A percentile compares a stretch with the other conserved stretches of the same genome.
Evolutionary conservation across 2,329 filamentous ascomycete species (phyloP).

Genomic region (Ophiosphaerella herpotricha): DNA sequence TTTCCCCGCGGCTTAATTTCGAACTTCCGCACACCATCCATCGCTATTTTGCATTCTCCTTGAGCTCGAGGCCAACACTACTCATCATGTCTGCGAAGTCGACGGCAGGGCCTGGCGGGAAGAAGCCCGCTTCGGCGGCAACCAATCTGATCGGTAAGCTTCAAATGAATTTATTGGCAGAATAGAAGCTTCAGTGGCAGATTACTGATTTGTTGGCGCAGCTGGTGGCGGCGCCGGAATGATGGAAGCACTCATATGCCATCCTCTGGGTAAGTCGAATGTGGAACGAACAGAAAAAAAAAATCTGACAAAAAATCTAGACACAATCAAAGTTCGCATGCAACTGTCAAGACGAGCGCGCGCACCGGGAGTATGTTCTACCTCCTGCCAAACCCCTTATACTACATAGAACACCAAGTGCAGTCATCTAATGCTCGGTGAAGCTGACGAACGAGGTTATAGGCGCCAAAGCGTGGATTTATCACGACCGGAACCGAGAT

Average conservation of each 20-base stretch:
- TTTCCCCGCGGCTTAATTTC: neutral
- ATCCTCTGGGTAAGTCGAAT: conserved; percentile 75
- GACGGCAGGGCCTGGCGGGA: conserved; percentile 62
- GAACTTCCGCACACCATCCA: neutral
- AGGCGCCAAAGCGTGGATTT: conserved; percentile 82
- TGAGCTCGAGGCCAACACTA: conserved; percentile 11
- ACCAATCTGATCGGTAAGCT: conserved; percentile 85
- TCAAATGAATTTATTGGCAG: neutral
- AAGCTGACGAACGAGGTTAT: conserved; percentile 7
- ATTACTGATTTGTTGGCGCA: conserved; percentile 47
- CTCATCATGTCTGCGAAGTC: conserved; percentile 64
- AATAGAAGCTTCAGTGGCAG: neutral
- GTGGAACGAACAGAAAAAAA: neutral
- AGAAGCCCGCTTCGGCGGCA: conserved; percentile 80
- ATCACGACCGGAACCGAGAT: conserved; percentile 84
- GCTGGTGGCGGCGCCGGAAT: conserved; percentile 96
- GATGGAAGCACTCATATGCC: conserved; percentile 98
- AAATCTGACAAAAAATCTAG: conserved; percentile 51
- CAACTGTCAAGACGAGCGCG: conserved; percentile 88
- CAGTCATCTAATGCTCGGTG: neutral
- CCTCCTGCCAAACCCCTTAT: neutral
- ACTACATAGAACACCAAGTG: neutral
- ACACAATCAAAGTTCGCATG: conserved; percentile 99
- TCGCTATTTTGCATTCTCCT: neutral
- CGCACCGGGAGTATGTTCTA: conserved; percentile 69